phyloP scores from a whole-genome alignment of 805 yeast species.

The Spathaspora girioi region DNA sequence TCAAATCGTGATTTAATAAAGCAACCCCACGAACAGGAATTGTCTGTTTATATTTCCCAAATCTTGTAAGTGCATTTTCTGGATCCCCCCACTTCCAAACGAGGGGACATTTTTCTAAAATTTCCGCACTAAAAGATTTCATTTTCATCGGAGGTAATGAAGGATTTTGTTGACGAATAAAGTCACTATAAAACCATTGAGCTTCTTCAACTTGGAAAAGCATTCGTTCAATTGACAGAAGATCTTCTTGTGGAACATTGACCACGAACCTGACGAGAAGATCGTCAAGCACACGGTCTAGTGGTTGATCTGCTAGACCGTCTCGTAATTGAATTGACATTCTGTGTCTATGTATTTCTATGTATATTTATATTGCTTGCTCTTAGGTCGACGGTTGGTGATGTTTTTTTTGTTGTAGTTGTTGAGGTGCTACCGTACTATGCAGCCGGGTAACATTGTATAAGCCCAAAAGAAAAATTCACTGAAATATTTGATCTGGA shows the following conservation, averaged over 20 bases:
- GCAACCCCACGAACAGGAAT: conserved; percentile 98
- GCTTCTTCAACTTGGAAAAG: conserved; percentile 97
- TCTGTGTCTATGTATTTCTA: conserved; percentile 13
- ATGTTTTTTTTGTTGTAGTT: background rate
- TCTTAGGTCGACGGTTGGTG: background rate
- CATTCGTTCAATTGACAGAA: conserved; percentile 74
- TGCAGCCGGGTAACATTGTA: background rate
- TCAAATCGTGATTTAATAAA: conserved; percentile 64
- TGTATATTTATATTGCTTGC: background rate
- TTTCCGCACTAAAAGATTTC: conserved; percentile 65
- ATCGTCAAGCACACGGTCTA: conserved; percentile 79
- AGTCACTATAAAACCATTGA: conserved; percentile 95
- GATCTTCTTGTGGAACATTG: conserved; percentile 89
- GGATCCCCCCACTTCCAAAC: conserved; percentile 86
- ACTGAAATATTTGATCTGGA: background rate
- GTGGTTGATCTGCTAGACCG: conserved; percentile 58
- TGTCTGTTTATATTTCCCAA: conserved; percentile 78
- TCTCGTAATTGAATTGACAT: conserved; percentile 58
- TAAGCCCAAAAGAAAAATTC: background rate
- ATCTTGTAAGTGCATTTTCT: conserved; percentile 70
- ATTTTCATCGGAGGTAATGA: conserved; percentile 72
- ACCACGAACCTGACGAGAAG: conserved; percentile 83
- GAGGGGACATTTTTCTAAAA: conserved; percentile 68
- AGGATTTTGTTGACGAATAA: conserved; percentile 68
- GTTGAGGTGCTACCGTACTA: background rate